A percentile compares a stretch with the other conserved stretches of the same genome.
Conservation (phyloP, 371 early-diverging fungal genomes). For the Paraphysoderma sedebokerense region DNA sequence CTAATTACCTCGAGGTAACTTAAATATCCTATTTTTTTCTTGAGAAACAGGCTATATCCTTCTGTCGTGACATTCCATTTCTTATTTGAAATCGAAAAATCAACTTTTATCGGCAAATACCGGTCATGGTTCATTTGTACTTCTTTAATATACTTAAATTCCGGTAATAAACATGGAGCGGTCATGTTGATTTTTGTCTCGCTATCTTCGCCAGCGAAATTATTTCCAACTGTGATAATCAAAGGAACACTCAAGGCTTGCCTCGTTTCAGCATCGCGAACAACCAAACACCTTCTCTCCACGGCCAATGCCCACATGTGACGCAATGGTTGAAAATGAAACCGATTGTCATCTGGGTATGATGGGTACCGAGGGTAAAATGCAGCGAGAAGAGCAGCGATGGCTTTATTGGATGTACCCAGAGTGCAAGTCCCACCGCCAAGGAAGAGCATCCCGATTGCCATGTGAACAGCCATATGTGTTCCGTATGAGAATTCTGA, state of each 20-base stretch:
- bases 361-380: constrained; percentile 53
- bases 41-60: no score
- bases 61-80: no score
- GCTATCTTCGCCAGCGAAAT: neutral
- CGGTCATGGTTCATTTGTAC: constrained; percentile 32
- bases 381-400: constrained; percentile 50
- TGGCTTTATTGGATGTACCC: constrained; percentile 39
- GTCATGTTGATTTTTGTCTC: constrained; percentile 13
- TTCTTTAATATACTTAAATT: constrained; percentile 26
- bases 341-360: constrained; percentile 42
- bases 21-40: no score
- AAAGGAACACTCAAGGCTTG: constrained; percentile 39
- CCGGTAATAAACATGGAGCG: constrained; percentile 48
- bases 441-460: constrained; percentile 63
- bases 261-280: constrained; percentile 42
- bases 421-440: constrained; percentile 65
- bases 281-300: constrained; percentile 51
- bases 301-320: constrained; percentile 78
- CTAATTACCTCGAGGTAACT: no score
- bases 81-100: no score
- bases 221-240: constrained; percentile 3
- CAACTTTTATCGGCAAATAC: constrained; percentile 37
- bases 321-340: constrained; percentile 64
- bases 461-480: constrained; percentile 68
- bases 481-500: constrained; percentile 46